phyloP scores from a whole-genome alignment of 1,139 yeast species.

The Sugiyamaella novakii region DNA sequence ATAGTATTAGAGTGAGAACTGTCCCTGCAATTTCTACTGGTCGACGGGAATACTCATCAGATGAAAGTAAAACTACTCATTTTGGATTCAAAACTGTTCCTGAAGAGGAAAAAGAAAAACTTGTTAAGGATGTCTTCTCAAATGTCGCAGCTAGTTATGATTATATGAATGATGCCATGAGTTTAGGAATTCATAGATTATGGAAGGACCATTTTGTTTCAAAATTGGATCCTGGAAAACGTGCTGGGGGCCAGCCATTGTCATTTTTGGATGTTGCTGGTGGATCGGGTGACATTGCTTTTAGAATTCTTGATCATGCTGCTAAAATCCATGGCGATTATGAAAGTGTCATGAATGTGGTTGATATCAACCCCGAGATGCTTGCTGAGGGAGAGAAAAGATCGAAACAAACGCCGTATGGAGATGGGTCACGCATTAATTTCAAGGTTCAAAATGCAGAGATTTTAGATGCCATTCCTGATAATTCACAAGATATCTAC shows the following conservation, averaged over 20 bases:
- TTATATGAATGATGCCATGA: conserved; percentile 97
- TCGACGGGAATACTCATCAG: conserved; percentile 5
- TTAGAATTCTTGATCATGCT: conserved; percentile 91
- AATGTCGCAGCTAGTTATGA: conserved; percentile 95
- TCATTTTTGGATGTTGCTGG: conserved; percentile 96
- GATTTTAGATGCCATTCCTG: conserved; percentile 76
- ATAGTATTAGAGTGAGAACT: not conserved
- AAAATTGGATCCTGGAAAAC: conserved; percentile 88
- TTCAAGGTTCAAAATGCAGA: conserved; percentile 95
- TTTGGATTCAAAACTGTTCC: conserved; percentile 90
- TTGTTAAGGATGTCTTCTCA: conserved; percentile 85
- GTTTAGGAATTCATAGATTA: conserved; percentile 87
- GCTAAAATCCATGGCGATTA: conserved; percentile 74
- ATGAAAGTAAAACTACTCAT: conserved; percentile 61
- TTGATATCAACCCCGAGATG: conserved; percentile 97
- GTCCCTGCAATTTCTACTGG: too few species aligned
- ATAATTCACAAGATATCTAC: conserved; percentile 88
- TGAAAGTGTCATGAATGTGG: conserved; percentile 80
- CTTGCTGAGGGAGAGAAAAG: conserved; percentile 86
- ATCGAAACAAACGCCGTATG: conserved; percentile 52
- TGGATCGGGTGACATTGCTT: conserved; percentile 98
- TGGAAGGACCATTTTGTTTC: conserved; percentile 93
- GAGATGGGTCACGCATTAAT: conserved; percentile 59
- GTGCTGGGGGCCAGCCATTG: conserved; percentile 85
- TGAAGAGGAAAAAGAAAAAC: conserved; percentile 75